Base-by-base conservation (phyloP, 2,329 filamentous ascomycete species). In the Colletotrichum sansevieriae region DNA sequence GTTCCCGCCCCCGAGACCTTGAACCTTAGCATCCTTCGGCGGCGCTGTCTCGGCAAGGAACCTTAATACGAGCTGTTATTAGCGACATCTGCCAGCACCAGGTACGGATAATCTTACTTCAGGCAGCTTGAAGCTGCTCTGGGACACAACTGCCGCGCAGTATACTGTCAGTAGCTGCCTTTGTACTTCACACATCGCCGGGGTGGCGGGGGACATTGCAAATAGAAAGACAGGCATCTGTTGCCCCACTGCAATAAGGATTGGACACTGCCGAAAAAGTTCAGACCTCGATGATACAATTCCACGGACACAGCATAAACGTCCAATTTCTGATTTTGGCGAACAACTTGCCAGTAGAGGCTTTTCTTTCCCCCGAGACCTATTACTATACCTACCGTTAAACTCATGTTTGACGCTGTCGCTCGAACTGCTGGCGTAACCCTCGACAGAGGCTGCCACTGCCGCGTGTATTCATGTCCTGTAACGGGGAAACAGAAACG, bases 331-430 rank as follows among this genome's bases (percentile, higher is more conserved):
- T 39, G 18, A 12, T 29, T 13, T 18, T 20, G 20, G 20, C 33
- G 35, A n/a, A 35, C 25, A 41, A 20, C 25, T 44, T 35, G 12
- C 15, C 52, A 25, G 29, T 12, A 10, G 37, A 55, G 29, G 29
- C 22, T 9, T 12, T 6, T 33, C 15, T n/a, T 20, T 60, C 57
- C 33, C 29, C 29, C 37, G 44, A 39, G 44, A 54, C 41, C 35
- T 39, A 52, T 65, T 62, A 62, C 64, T 71, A 15, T 58, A 63
- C 46, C 52, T 64, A 46, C 52, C 52, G 47, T 51, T 29, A 37
- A 20, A 46, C 7, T 1, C 10, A 54, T 22, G 54, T 58, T 57
- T 61, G 49, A 65, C 37, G 33, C 43, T 52, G 59, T 44, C 25
- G 37, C 29, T 35, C 33, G 37, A 25, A 35, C 13, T 44, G 49